Evolutionary conservation across 2,329 filamentous ascomycete genomes (phyloP), one percentile per base, ranked within the genome.

Genomic region (Dendryphion nanum): DNA sequence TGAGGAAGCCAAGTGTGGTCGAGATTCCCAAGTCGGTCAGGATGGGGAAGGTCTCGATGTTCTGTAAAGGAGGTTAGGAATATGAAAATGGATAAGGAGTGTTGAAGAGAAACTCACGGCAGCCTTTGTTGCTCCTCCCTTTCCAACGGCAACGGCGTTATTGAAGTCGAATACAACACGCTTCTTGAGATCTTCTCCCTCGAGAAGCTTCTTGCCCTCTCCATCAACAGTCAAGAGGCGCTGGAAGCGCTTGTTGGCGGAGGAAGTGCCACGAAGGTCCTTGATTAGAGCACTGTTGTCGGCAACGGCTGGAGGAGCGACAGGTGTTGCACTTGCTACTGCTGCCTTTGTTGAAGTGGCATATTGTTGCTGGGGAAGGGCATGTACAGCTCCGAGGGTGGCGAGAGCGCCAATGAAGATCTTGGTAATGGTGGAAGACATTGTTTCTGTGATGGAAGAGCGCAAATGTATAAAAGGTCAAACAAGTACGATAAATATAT

Each of bases 91-190:
- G 8, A 15, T 13, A 8, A 30, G 18, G 30, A 34, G 14, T 21
- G 28, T 16, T 30, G 20, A 8, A 28, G 23, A 5, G 33, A n/a
- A 12, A 42, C 47, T 41, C 39, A 57, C 49, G n/a, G 58, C 59
- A 33, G 54, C 33, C 29, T 57, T 55, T n/a, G 47, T 46, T 13
- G 46, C 50, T 13, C 55, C 57, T 30, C 57, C 83, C 63, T 85
- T 85, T 47, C 76, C 82, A 35, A 77, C 68, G 8, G 70, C 66
- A 13, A 45, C 42, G 14, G 70, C 69, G 42, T 63, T 55, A 45
- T 78, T 63, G 50, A 76, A 73, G 59, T 75, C 75, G 75, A 88
- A 89, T 59, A 82, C 85, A 67, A 85, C 78, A 55, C 53, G 30
- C 10, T 55, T 49, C 32, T 50, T 51, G 18, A 70, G 47, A 4